Base-by-base conservation (phyloP, 768 basidiomycete genomes). In the Psilocybe sp. region DNA sequence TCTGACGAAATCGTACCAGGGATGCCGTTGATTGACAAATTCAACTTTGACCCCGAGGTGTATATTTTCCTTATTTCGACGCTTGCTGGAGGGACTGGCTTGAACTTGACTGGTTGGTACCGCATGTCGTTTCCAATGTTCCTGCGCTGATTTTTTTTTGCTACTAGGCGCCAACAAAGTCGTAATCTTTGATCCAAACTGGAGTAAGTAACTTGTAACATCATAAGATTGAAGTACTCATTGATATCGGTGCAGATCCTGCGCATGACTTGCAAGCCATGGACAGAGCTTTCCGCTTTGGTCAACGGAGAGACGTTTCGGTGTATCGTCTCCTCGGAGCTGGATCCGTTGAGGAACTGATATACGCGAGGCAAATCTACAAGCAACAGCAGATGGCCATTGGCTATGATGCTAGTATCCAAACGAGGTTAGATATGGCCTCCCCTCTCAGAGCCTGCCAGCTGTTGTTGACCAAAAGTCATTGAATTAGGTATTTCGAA, bases 341-440 rank as follows among this genome's bases (percentile, higher is more conserved):
- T 3, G 92, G 93, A 2, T 89, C 90, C 6, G 76, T 94, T 11
- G 92, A 94, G 60, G 92, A 95, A 62, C 68, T 92, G 38, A 91
- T 93, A 15, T 93, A 93, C 58, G 88, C 88, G 0, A 81, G 92
- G 11, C 92, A 95, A 61, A 80, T 96, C 16, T 94, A 94, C 69
- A 95, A 95, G 63, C 91, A 93, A 55, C 93, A 95, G 62, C 89
- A 92, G 60, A 92, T 92, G 89, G 82, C 82, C n/a, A 91, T 92
- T 40, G 92, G 83, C 0, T 94, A 94, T 63, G 80, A 87, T 53
- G 87, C 87, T 1, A 90, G 87, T 57, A 71, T 89, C 8, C 91
- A 93, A 59, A 92, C 91, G 0, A 78, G 90, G 85, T 85, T 18
- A 15, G 44, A 40, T 18, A 18, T n/a, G 15, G 1, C 36, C 12